phyloP scores from a whole-genome alignment of 495 filamentous ascomycete species.

The Penicillium desertorum region DNA sequence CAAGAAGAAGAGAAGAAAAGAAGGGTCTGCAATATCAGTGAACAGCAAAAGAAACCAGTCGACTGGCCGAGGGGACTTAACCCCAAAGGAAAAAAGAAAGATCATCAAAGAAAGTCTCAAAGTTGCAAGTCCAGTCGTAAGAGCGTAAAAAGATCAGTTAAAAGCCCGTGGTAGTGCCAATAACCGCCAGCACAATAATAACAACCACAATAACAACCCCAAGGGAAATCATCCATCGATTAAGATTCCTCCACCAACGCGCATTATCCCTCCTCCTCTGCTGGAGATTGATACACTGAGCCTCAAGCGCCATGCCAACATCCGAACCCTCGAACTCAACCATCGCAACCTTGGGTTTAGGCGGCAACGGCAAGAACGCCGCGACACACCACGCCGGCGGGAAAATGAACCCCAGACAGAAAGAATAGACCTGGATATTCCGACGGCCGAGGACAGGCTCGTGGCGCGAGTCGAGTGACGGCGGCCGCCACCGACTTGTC shows the following conservation, averaged over 20 bases:
- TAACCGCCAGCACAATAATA: constrained; percentile 60
- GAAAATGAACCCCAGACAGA: constrained; percentile 82
- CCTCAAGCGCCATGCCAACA: constrained; percentile 48
- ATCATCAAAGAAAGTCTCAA: neutral
- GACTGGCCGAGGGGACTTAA: neutral
- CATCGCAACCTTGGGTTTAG: constrained; percentile 39
- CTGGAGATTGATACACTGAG: constrained; percentile 49
- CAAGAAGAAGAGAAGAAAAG: neutral
- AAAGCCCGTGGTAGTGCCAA: constrained; percentile 52
- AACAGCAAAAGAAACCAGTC: neutral
- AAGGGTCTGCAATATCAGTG: constrained; percentile 7
- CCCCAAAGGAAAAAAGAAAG: constrained; percentile 10
- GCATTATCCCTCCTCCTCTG: constrained; percentile 74
- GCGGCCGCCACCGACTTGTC: constrained; percentile 60
- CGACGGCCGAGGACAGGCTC: constrained; percentile 61
- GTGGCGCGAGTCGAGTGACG: constrained; percentile 62
- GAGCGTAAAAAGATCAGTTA: constrained; percentile 21
- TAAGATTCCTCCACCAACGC: constrained; percentile 89
- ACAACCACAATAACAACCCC: constrained; percentile 76
- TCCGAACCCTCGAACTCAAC: constrained; percentile 31
- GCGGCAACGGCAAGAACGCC: constrained; percentile 75
- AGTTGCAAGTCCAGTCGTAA: constrained; percentile 16
- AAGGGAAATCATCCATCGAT: constrained; percentile 79
- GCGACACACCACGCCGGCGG: constrained; percentile 89
- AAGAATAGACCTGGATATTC: constrained; percentile 83